These are phyloP conservation scores for Acanthamoeba sp. DNA, from an alignment of 208 protist species.

Conservation along the genomic window DNA sequence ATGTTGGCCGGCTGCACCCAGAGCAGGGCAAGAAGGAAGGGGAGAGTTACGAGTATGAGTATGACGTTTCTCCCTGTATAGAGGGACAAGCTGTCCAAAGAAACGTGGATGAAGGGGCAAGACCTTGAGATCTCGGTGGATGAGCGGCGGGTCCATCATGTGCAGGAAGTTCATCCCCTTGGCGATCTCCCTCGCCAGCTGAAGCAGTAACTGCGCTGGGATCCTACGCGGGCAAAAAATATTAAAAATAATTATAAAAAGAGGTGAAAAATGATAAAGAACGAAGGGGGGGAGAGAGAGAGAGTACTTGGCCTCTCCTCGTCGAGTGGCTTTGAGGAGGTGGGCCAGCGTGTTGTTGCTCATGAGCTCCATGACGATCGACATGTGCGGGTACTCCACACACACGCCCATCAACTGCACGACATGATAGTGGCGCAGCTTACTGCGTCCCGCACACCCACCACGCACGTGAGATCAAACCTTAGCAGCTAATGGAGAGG, in stretches of 20 bases:
- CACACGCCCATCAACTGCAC: conserved; percentile 88
- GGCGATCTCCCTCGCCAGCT: not conserved
- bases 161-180: conserved; percentile 24
- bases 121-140: conserved; percentile 19
- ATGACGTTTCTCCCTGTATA: too few species aligned
- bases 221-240: not conserved
- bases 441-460: not conserved
- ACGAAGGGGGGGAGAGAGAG: too few species aligned
- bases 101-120: too few species aligned
- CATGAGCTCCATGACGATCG: conserved; percentile 86
- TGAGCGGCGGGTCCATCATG: conserved; percentile 22
- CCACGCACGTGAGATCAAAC: not conserved
- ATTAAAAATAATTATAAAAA: not conserved
- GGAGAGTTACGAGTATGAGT: too few species aligned
- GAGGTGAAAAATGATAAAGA: not conserved
- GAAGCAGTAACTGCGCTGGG: not conserved
- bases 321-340: conserved; percentile 56
- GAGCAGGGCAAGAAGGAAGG: too few species aligned
- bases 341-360: conserved; percentile 77
- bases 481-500: not conserved
- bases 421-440: conserved; percentile 85
- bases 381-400: conserved; percentile 80
- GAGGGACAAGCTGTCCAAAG: too few species aligned
- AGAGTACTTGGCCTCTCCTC: not conserved
- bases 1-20: not conserved